Base-by-base conservation (phyloP, 2,329 filamentous ascomycete species). In the Aspergillus tanneri region DNA sequence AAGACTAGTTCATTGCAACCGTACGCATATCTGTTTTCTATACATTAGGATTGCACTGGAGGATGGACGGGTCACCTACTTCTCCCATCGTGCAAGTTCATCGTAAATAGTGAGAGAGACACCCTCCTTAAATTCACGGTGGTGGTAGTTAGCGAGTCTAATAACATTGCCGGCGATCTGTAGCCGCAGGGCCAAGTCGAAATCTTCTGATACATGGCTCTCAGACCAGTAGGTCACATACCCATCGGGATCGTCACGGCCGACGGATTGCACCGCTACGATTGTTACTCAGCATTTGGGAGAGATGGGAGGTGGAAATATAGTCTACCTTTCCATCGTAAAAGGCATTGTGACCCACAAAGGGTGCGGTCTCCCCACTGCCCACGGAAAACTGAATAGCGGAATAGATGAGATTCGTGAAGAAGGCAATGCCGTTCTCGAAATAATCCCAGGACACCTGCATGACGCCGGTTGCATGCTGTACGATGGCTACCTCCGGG, bases 21-120 rank as follows among this genome's bases (percentile, higher is more conserved):
- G n/a, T n/a, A n/a, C n/a, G n/a, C n/a, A n/a, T n/a, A n/a, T n/a
- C n/a, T n/a, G n/a, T n/a, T n/a, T n/a, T n/a, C n/a, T n/a, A n/a
- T n/a, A n/a, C n/a, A n/a, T n/a, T n/a, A n/a, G n/a, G n/a, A n/a
- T n/a, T n/a, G n/a, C n/a, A n/a, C n/a, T n/a, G n/a, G n/a, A n/a
- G n/a, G n/a, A n/a, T n/a, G n/a, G n/a, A 28, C 88, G 87, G 60
- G 90, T 91, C 3, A 88, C 88, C 39, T 63, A 63, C 70, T 92
- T 92, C 64, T 92, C 88, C 88, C 88, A 92, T 48, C 88, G 85
- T 2, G 87, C 85, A 50, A 92, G 77, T 68, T 92, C 88, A 68
- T 92, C 88, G 64, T 92, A 90, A 8, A 92, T 87, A 0, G 88
- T 92, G 47, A 92, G 75, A 1, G 88, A 91, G 45, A 92, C 88